Conservation (phyloP, 495 filamentous ascomycete species). For the Emericellopsis terricola region DNA sequence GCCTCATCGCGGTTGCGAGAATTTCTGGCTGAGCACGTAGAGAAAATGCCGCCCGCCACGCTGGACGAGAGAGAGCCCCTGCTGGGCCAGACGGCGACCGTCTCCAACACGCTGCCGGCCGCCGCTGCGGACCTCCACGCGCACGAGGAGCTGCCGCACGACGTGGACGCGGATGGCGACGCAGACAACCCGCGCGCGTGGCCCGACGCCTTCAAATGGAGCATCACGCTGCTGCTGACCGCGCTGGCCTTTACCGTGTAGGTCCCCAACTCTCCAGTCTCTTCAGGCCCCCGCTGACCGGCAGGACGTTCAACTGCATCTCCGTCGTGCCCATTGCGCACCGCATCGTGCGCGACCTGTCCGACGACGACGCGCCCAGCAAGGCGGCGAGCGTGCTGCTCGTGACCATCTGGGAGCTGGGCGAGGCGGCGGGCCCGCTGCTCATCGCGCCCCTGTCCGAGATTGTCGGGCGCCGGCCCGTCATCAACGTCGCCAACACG, state of each 20-base stretch:
- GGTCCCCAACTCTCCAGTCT: constrained; percentile 2
- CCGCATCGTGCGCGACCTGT: constrained; percentile 28
- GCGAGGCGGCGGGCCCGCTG: constrained; percentile 39
- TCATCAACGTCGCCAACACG: constrained; percentile 32
- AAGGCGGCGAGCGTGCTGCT: constrained; percentile 32
- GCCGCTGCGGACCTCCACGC: background rate
- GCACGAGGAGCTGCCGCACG: constrained; percentile 12
- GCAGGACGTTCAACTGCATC: constrained; percentile 39
- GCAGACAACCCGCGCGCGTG: constrained; percentile 36
- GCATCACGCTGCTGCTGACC: constrained; percentile 26
- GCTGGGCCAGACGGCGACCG: background rate
- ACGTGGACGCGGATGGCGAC: constrained; percentile 28
- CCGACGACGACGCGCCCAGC: constrained; percentile 12
- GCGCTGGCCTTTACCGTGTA: constrained; percentile 38
- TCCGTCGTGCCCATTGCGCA: constrained; percentile 32
- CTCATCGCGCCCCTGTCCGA: constrained; percentile 42
- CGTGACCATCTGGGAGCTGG: constrained; percentile 36
- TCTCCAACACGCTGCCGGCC: background rate
- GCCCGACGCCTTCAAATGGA: constrained; percentile 29
- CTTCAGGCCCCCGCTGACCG: background rate
- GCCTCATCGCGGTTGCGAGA: too few species aligned
- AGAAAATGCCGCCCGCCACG: background rate
- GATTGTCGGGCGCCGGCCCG: constrained; percentile 29
- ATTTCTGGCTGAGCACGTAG: too few species aligned
- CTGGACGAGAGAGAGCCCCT: background rate